phyloP scores from a whole-genome alignment of 2,329 filamentous ascomycete genomes.

The Gnomoniopsis sp. region DNA sequence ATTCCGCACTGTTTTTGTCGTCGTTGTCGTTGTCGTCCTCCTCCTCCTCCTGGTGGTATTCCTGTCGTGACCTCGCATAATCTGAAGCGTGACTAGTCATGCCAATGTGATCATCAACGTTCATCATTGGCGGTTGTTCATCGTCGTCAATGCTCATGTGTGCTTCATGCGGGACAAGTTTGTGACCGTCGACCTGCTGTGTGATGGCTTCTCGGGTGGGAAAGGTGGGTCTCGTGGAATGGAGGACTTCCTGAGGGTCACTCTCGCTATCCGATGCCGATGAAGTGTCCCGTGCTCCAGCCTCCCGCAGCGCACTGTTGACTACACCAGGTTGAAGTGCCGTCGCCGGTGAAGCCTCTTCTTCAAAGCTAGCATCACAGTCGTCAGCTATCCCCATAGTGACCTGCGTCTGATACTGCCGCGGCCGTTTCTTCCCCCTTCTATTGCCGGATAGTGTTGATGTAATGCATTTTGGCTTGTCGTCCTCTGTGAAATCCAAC shows the following conservation, averaged over 20 bases:
- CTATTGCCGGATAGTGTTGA: not conserved
- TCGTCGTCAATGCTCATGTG: no score
- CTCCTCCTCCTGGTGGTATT: not conserved
- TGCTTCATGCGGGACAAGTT: no score
- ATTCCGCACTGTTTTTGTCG: not conserved
- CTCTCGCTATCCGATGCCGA: not conserved
- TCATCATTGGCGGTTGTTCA: not conserved
- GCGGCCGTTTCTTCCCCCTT: not conserved
- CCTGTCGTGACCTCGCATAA: not conserved
- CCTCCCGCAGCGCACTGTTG: not conserved
- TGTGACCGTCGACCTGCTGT: no score
- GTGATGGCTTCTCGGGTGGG: no score
- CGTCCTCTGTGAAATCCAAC: not conserved
- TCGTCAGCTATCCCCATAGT: not conserved
- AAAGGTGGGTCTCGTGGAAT: no score
- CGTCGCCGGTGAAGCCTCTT: no score
- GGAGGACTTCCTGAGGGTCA: no score
- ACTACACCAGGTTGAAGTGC: not conserved
- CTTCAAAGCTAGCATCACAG: not conserved
- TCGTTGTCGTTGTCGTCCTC: not conserved
- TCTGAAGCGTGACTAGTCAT: not conserved
- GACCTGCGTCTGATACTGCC: not conserved
- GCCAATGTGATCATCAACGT: not conserved
- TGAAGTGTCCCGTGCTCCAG: constrained; percentile 1
- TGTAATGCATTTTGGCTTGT: not conserved